These are phyloP conservation scores for Ambrosiella xylebori DNA, from an alignment of 2,329 filamentous ascomycete genomes.

Conservation along the genomic window DNA sequence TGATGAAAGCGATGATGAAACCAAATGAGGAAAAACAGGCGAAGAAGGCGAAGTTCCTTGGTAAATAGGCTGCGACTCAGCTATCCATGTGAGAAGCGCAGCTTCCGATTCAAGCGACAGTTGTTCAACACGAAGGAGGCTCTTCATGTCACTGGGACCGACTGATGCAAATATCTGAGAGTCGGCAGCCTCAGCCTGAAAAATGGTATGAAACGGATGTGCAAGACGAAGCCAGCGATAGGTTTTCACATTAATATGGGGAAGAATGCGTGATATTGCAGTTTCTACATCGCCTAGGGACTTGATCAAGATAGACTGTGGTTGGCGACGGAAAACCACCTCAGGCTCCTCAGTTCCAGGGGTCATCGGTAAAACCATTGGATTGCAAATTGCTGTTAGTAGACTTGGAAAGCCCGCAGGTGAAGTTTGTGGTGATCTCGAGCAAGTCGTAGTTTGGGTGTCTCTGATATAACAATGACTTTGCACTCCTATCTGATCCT, in stretches of 20 bases:
- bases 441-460: not conserved
- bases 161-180: conserved; percentile 11
- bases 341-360: not conserved
- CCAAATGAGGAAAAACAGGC: not conserved
- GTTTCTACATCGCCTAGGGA: conserved; percentile 16
- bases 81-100: conserved; percentile 10
- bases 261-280: conserved; percentile 21
- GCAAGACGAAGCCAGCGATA: conserved; percentile 12
- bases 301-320: conserved; percentile 10
- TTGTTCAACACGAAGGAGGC: conserved; percentile 5
- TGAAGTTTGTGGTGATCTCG: not conserved
- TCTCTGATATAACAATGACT: not conserved
- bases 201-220: conserved; percentile 10
- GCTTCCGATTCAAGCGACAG: conserved; percentile 11
- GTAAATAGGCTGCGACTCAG: conserved; percentile 1
- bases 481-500: not conserved
- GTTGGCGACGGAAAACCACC: not conserved
- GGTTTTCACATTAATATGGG: conserved; percentile 20
- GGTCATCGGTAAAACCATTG: not conserved
- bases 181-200: conserved; percentile 9
- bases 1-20: not conserved
- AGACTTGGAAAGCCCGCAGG: not conserved
- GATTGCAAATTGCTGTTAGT: not conserved
- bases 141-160: conserved; percentile 10
- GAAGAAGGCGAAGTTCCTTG: not conserved